Conservation (phyloP, 306 rosid genomes). For the Acacia confusa region DNA sequence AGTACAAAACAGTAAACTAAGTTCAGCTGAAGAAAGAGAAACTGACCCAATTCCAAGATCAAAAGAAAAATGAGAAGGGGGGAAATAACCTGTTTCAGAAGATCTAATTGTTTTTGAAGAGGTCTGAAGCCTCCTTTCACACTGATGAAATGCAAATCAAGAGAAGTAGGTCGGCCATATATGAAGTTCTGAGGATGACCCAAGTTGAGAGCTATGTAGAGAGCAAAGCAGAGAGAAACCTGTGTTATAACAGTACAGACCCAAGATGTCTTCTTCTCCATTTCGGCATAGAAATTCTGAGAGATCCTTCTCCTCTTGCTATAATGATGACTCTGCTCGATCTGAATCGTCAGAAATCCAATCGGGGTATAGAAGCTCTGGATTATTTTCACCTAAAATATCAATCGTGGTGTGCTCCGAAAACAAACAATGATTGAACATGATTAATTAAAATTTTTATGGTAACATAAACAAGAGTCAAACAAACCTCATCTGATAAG, state of each 20-base stretch:
- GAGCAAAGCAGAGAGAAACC: slow-evolving; percentile 51
- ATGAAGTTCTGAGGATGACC: slow-evolving; percentile 42
- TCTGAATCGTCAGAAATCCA: neutral
- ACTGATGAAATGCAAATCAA: slow-evolving; percentile 52
- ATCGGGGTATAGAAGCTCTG: too few species aligned
- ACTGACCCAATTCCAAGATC: neutral
- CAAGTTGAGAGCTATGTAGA: slow-evolving; percentile 48
- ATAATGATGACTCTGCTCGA: neutral
- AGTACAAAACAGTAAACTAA: neutral
- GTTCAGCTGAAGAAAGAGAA: neutral
- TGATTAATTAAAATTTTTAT: too few species aligned
- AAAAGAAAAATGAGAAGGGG: neutral
- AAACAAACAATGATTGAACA: too few species aligned
- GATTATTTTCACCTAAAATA: too few species aligned
- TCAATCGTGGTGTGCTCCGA: too few species aligned
- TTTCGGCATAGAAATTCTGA: slow-evolving; percentile 1
- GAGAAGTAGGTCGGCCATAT: slow-evolving; percentile 30
- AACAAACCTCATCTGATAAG: too few species aligned
- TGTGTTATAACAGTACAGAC: slow-evolving; percentile 52
- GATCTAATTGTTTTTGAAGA: slow-evolving; percentile 46
- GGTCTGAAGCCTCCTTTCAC: slow-evolving; percentile 66
- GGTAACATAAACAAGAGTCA: too few species aligned
- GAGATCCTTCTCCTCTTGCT: neutral
- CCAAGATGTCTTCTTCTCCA: slow-evolving; percentile 53
- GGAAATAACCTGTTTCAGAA: slow-evolving; percentile 44